phyloP scores from a whole-genome alignment of 345 rosid species.

The Bretschneidera sinensis region DNA sequence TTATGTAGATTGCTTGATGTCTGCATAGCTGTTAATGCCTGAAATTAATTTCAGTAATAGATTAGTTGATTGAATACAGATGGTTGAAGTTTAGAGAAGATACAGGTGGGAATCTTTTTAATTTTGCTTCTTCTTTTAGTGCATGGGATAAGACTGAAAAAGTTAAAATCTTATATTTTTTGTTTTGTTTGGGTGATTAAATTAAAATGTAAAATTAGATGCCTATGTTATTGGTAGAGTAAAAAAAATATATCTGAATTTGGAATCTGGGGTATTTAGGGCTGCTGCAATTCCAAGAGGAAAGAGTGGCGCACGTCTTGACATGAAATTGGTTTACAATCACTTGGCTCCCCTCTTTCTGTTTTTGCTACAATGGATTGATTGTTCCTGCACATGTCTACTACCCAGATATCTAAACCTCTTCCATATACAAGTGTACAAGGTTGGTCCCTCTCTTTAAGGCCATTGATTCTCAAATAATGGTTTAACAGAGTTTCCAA shows the following conservation, averaged over 20 bases:
- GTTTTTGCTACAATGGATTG: conserved; percentile 78
- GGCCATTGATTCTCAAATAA: not conserved
- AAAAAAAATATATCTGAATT: no score
- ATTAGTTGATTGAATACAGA: no score
- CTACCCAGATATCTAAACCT: conserved; percentile 82
- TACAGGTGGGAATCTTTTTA: no score
- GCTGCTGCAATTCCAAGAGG: conserved; percentile 85
- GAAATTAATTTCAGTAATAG: no score
- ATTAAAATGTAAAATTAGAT: conserved; percentile 2
- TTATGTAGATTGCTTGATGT: no score
- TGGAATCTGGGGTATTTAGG: conserved; percentile 38
- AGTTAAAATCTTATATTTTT: no score
- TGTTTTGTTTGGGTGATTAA: not conserved
- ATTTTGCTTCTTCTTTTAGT: no score
- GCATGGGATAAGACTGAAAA: no score
- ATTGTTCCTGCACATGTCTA: conserved; percentile 68
- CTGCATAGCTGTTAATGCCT: no score
- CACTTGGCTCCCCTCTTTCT: conserved; percentile 77
- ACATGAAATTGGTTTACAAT: conserved; percentile 86
- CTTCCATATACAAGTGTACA: conserved; percentile 77
- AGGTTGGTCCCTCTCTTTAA: conserved; percentile 41
- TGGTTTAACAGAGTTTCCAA: not conserved
- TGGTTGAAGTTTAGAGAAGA: no score
- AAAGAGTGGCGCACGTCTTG: conserved; percentile 64
- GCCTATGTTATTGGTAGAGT: no score